Evolutionary conservation across 768 basidiomycete species (phyloP).

Genomic region (Dacryopinax spathularia): DNA sequence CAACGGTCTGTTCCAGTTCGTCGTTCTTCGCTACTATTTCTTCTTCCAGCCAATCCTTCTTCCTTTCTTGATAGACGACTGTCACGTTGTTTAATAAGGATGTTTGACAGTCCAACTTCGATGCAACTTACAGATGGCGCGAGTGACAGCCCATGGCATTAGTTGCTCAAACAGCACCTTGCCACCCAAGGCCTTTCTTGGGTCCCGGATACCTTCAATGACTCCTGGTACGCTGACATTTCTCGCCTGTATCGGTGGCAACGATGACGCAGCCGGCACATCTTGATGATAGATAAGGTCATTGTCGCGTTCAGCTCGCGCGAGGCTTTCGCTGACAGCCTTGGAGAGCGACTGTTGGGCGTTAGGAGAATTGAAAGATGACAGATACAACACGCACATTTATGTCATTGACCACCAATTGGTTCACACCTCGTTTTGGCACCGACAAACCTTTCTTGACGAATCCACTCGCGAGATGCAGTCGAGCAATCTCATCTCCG

Average conservation of each 20-base stretch:
- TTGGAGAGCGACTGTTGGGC: conserved; percentile 55
- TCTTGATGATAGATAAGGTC: conserved; percentile 89
- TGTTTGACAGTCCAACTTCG: neutral
- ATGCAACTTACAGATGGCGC: conserved; percentile 61
- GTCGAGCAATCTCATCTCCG: conserved; percentile 70
- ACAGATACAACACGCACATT: conserved; percentile 37
- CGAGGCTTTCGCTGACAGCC: conserved; percentile 48
- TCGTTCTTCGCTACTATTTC: conserved; percentile 47
- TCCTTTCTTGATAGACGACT: conserved; percentile 82
- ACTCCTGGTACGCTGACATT: conserved; percentile 48
- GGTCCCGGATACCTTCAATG: conserved; percentile 45
- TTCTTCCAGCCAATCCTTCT: conserved; percentile 53
- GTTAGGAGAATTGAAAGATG: neutral
- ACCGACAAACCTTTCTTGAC: conserved; percentile 60
- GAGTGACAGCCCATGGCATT: conserved; percentile 71
- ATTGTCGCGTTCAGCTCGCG: conserved; percentile 77
- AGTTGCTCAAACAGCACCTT: conserved; percentile 59
- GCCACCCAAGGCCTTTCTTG: conserved; percentile 38
- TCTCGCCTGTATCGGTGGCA: conserved; percentile 49
- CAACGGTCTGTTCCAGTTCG: conserved; percentile 44
- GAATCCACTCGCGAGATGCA: conserved; percentile 49
- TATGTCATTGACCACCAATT: conserved; percentile 58
- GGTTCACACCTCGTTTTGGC: conserved; percentile 45
- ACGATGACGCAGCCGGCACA: conserved; percentile 55
- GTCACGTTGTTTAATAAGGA: neutral